Evolutionary conservation across 2,329 filamentous ascomycete genomes (phyloP).

Genomic region (Ilyonectria sp.): DNA sequence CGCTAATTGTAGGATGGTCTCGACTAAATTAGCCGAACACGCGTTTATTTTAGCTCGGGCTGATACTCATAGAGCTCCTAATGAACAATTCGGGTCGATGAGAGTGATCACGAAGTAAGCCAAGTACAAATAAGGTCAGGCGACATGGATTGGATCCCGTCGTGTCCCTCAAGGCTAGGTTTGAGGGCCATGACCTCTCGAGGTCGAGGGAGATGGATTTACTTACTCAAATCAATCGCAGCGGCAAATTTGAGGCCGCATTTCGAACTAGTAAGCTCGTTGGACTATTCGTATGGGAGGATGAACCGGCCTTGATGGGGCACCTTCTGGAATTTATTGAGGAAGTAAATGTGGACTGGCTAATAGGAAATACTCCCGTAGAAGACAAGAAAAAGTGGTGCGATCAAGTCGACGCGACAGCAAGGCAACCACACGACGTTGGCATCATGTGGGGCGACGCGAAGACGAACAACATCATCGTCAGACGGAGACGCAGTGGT

Average conservation of each 20-base stretch:
- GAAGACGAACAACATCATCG: conserved; percentile 53
- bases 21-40: too few species aligned
- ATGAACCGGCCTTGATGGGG: conserved; percentile 36
- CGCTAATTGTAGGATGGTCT: too few species aligned
- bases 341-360: conserved; percentile 22
- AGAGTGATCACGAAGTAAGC: conserved; percentile 21
- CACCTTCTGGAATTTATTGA: conserved; percentile 34
- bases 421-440: conserved; percentile 38
- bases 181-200: conserved; percentile 21
- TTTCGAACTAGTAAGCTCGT: conserved; percentile 42
- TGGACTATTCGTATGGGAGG: conserved; percentile 38
- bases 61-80: too few species aligned
- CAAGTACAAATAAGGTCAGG: conserved; percentile 17
- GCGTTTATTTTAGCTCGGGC: too few species aligned
- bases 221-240: conserved; percentile 15
- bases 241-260: conserved; percentile 35
- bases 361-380: conserved; percentile 5
- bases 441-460: conserved; percentile 52
- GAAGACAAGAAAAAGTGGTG: conserved; percentile 33
- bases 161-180: conserved; percentile 31
- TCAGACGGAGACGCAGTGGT: conserved; percentile 50
- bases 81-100: background rate
- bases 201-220: conserved; percentile 29
- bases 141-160: conserved; percentile 8
- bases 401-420: conserved; percentile 34